Evolutionary conservation across 495 filamentous ascomycete species (phyloP), one percentile per base, ranked within the genome.

Genomic region (Chaetomidium leptoderma): DNA sequence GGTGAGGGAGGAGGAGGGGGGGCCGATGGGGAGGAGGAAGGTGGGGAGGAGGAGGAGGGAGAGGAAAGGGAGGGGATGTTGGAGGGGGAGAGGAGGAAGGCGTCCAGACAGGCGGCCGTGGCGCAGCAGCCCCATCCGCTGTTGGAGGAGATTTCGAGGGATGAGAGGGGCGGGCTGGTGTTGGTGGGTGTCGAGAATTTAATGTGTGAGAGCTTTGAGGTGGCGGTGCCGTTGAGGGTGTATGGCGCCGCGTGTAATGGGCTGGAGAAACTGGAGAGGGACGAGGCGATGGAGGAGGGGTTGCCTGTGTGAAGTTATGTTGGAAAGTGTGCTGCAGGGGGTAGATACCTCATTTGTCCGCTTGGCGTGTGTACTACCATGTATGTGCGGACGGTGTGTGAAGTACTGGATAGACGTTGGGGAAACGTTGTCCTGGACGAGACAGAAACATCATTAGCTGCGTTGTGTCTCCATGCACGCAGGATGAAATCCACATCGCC

Each of bases 171-270:
- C 0, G 76, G 78, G 2, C 62, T 78, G 17, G 78, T 89, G 1
- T 65, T 90, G 36, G 86, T 86, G 4, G 86, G 89, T 1, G 80
- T 85, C 58, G 89, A 95, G 72, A 83, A 82, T 59, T 64, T 96
- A 55, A 77, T 81, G 17, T 91, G 89, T 62, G 91, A 96, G 76
- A 91, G 86, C 17, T 96, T 96, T 72, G 91, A 96, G 67, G 86
- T 96, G 44, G 81, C 82, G 2, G 88, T 96, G 46, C 91, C 91
- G 45, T 69, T 96, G 50, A 81, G 81, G 45, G 88, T 96, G 0
- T 96, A 92, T 69, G 91, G 91, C 8, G 86, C 89, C 6, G 67
- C 79, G 30, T 71, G 75, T 53, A 74, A 67, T 37, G 74, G 68
- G 36, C 64, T 74, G 54, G 77, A 73, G 69, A 71, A 67, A 47